phyloP scores from a whole-genome alignment of 2,329 filamentous ascomycete genomes.

The Penicillium sclerotigenum region DNA sequence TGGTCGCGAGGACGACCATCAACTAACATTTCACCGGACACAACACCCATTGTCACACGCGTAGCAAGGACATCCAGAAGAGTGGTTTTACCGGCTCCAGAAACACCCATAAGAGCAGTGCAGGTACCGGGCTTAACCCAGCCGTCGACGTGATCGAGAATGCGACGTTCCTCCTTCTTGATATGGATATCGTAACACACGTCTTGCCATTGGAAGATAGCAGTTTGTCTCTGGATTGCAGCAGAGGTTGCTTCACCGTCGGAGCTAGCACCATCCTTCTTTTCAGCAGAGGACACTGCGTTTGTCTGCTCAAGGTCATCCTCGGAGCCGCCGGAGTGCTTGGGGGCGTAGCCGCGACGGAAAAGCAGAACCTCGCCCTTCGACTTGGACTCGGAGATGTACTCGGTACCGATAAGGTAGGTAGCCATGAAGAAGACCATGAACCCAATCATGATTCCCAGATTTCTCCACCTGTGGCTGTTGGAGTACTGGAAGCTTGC shows the following conservation, averaged over 20 bases:
- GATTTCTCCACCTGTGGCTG: slow-evolving; percentile 63
- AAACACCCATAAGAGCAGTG: slow-evolving; percentile 85
- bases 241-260: slow-evolving; percentile 26
- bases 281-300: slow-evolving; percentile 30
- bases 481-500: slow-evolving; percentile 57
- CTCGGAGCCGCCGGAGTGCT: slow-evolving; percentile 12
- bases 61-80: slow-evolving; percentile 82
- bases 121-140: slow-evolving; percentile 92
- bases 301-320: slow-evolving; percentile 30
- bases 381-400: slow-evolving; percentile 62
- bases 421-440: slow-evolving; percentile 58
- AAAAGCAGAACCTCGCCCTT: slow-evolving; percentile 76
- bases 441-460: slow-evolving; percentile 67
- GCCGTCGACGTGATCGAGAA: slow-evolving; percentile 82
- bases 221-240: slow-evolving; percentile 62
- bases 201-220: slow-evolving; percentile 81
- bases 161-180: slow-evolving; percentile 69
- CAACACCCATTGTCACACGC: slow-evolving; percentile 83
- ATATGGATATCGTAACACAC: slow-evolving; percentile 81
- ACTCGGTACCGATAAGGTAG: slow-evolving; percentile 65
- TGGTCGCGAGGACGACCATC: slow-evolving; percentile 70
- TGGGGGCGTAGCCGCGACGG: slow-evolving; percentile 63
- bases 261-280: slow-evolving; percentile 31
- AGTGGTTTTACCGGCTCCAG: slow-evolving; percentile 91
- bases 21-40: slow-evolving; percentile 82